Base-by-base conservation (phyloP, 2,329 filamentous ascomycete species). In the Diaporthe eres region DNA sequence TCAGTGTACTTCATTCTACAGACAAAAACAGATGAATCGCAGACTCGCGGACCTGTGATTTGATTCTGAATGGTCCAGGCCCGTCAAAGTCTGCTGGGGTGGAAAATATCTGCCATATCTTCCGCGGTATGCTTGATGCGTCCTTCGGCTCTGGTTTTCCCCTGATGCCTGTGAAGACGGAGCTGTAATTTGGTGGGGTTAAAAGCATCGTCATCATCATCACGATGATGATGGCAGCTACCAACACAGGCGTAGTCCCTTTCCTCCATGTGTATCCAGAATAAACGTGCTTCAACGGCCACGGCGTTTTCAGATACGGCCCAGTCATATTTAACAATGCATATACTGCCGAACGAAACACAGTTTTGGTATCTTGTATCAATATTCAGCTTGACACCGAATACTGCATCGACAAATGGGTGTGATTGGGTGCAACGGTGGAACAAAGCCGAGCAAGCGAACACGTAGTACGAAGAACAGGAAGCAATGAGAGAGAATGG, bases 71-170 rank as follows among this genome's bases (percentile, higher is more conserved):
- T 39, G 57, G 55, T 37, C 22, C 34, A 25, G 57, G 34, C 4
- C 34, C 57, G 4, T 39, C 4, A 19, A 60, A 39, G 15, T 28
- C 39, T 44, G 39, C 74, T 71, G 53, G 75, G 77, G n/a, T 77
- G 75, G 37, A 80, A 76, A 79, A 71, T 51, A 81, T 81, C 63
- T 82, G 81, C 81, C 80, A 82, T 31, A 82, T 82, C 39, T 80
- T 80, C 37, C 63, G 72, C 34, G 80, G 78, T 49, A 82, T 61
- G 3, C 6, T 4, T 25, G 37, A 25, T 8, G 13, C 15, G n/a
- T 8, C 10, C 31, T 28, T 17, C 7, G 22, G 6, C 57, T 39
- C 10, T 37, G 22, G 1, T 9, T 37, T 25, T 4, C 57, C 57
- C 34, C 57, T 60, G 57, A 17, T 17, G 3, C 19, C 8, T 31